Evolutionary conservation across 352 stramenopile genomes (phyloP).

Genomic region (Globisporangium nodosum): DNA sequence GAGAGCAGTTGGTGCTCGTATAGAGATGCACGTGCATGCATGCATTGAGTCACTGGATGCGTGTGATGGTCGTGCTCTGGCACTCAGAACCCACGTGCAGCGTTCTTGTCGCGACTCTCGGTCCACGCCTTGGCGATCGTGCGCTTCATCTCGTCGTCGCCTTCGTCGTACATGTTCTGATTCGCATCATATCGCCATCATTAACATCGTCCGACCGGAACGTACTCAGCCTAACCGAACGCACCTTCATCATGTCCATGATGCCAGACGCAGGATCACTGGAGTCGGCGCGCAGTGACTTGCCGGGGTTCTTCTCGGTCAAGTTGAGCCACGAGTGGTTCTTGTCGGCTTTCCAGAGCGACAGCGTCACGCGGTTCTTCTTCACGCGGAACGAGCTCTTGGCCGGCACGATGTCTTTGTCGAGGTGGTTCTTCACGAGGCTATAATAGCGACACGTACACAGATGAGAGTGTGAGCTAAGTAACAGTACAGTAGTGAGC

Average conservation of each 20-base stretch:
- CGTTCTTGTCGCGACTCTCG: constrained; percentile 74
- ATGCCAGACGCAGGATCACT: constrained; percentile 73
- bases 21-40: not conserved
- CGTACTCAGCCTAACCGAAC: not conserved
- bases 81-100: constrained; percentile 10
- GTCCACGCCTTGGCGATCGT: constrained; percentile 87
- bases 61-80: not conserved
- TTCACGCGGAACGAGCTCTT: constrained; percentile 82
- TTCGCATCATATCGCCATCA: not conserved
- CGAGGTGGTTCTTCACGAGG: constrained; percentile 67
- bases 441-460: constrained; percentile 15
- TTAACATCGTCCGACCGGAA: too few species aligned
- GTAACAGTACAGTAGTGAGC: too few species aligned
- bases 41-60: not conserved
- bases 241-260: constrained; percentile 90
- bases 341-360: constrained; percentile 69
- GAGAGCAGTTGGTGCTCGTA: constrained; percentile 6
- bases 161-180: constrained; percentile 87
- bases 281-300: constrained; percentile 35
- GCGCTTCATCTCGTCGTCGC: constrained; percentile 87
- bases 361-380: constrained; percentile 83
- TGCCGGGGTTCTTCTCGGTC: constrained; percentile 75
- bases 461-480: not conserved
- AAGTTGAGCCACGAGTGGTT: constrained; percentile 78
- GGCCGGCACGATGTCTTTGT: constrained; percentile 73